A percentile compares a stretch with the other conserved stretches of the same genome.
phyloP scores from a whole-genome alignment of 2,329 filamentous ascomycete species.

The Catunica adiposa region DNA sequence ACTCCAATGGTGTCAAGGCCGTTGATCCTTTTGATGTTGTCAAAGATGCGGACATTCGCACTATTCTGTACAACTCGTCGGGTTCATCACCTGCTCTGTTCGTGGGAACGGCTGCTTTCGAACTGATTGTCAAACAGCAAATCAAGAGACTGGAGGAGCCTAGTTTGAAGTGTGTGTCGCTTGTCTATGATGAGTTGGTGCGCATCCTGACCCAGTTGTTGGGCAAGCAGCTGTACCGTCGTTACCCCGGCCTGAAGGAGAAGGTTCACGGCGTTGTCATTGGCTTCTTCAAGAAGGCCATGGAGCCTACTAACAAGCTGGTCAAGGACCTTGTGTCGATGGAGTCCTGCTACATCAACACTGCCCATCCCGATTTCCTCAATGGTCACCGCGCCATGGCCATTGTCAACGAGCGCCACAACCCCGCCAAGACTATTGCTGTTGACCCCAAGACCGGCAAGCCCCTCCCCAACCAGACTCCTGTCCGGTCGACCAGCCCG shows the following conservation, averaged over 20 bases:
- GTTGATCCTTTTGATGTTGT: constrained; percentile 95
- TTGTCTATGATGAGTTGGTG: constrained; percentile 94
- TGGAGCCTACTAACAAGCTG: constrained; percentile 96
- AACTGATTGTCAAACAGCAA: constrained; percentile 96
- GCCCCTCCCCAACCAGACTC: constrained; percentile 54
- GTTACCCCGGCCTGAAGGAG: constrained; percentile 90
- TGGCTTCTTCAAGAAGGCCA: constrained; percentile 89
- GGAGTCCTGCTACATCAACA: constrained; percentile 97
- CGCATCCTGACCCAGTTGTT: constrained; percentile 85
- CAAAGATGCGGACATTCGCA: constrained; percentile 95
- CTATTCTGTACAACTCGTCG: constrained; percentile 97
- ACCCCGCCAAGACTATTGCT: constrained; percentile 66
- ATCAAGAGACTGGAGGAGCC: constrained; percentile 94
- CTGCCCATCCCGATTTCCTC: constrained; percentile 91
- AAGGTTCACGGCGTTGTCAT: constrained; percentile 92
- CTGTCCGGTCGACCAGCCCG: constrained; percentile 60
- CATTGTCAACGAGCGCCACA: constrained; percentile 87
- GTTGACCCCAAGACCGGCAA: constrained; percentile 98
- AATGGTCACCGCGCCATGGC: constrained; percentile 97
- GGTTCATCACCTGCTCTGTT: constrained; percentile 92
- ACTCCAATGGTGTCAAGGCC: constrained; percentile 92
- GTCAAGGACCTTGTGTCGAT: constrained; percentile 84
- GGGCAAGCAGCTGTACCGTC: constrained; percentile 72
- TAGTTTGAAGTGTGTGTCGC: constrained; percentile 88
- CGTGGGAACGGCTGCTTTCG: constrained; percentile 94